Conservation (phyloP, 768 basidiomycete species). For the Porpolomopsis calyptriformis region DNA sequence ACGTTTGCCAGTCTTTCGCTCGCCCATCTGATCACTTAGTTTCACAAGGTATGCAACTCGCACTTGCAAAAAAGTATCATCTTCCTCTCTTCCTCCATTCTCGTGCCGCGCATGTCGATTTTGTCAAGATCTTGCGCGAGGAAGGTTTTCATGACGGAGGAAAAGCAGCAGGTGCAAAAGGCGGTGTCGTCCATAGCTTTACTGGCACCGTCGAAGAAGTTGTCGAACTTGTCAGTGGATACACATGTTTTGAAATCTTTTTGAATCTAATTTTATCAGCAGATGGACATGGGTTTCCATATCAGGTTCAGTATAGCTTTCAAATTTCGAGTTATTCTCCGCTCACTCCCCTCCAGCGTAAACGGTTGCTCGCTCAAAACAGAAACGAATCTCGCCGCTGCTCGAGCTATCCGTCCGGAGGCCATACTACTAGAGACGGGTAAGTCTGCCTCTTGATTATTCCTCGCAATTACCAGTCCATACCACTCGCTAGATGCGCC, state of each 20-base stretch:
- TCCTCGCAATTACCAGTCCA: neutral
- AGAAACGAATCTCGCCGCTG: constrained; percentile 45
- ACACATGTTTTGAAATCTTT: neutral
- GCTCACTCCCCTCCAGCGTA: constrained; percentile 27
- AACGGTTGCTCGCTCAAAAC: constrained; percentile 78
- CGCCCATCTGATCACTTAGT: neutral
- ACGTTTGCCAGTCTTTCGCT: neutral
- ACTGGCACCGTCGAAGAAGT: constrained; percentile 58
- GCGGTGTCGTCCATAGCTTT: constrained; percentile 79
- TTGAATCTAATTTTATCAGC: constrained; percentile 4
- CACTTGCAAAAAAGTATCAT: constrained; percentile 56
- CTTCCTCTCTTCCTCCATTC: constrained; percentile 78
- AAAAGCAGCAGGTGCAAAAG: constrained; percentile 40
- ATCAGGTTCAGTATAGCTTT: constrained; percentile 31
- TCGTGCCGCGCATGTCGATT: constrained; percentile 61
- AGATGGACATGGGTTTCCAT: constrained; percentile 69
- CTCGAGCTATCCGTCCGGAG: constrained; percentile 46
- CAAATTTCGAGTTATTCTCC: neutral
- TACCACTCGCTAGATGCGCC: constrained; percentile 42
- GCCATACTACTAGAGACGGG: constrained; percentile 69
- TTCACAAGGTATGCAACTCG: constrained; percentile 42
- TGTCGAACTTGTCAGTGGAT: constrained; percentile 45
- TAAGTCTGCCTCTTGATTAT: constrained; percentile 14
- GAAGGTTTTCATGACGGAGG: constrained; percentile 59
- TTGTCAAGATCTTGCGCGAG: constrained; percentile 53